Conservation (phyloP, 108 stramenopile species). For the Cyclotella cryptica region DNA sequence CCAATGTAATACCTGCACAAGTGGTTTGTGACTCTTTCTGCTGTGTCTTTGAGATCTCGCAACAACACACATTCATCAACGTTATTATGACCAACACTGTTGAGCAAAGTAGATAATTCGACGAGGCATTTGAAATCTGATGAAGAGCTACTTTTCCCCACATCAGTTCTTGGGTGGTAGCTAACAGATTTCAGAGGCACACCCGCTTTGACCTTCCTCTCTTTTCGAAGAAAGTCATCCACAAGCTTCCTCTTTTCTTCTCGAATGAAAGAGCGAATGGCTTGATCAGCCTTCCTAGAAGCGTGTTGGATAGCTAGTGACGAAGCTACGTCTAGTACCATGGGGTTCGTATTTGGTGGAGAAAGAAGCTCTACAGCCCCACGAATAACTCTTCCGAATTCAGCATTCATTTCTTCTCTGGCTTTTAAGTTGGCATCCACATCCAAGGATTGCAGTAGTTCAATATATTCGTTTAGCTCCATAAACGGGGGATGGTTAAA, state of each 20-base stretch:
- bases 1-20: constrained; percentile 29
- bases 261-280: constrained; percentile 30
- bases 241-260: constrained; percentile 40
- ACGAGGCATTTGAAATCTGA: constrained; percentile 29
- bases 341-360: constrained; percentile 26
- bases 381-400: constrained; percentile 29
- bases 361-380: constrained; percentile 38
- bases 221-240: constrained; percentile 47
- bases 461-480: constrained; percentile 34
- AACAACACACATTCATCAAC: not conserved
- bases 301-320: constrained; percentile 47
- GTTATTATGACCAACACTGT: constrained; percentile 5
- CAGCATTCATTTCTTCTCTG: constrained; percentile 19
- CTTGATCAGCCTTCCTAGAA: constrained; percentile 17
- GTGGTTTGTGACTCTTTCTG: constrained; percentile 14
- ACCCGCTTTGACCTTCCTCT: constrained; percentile 34
- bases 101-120: constrained; percentile 24
- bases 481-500: constrained; percentile 14
- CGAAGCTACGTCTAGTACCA: constrained; percentile 45
- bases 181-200: constrained; percentile 28
- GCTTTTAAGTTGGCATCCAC: constrained; percentile 14
- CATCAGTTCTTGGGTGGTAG: not conserved
- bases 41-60: constrained; percentile 9
- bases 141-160: not conserved
- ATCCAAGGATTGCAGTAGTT: constrained; percentile 30